Percentiles rank a stretch among this genome's conserved stretches.
phyloP scores from a whole-genome alignment of 768 basidiomycete genomes.

The Pisolithus albus region DNA sequence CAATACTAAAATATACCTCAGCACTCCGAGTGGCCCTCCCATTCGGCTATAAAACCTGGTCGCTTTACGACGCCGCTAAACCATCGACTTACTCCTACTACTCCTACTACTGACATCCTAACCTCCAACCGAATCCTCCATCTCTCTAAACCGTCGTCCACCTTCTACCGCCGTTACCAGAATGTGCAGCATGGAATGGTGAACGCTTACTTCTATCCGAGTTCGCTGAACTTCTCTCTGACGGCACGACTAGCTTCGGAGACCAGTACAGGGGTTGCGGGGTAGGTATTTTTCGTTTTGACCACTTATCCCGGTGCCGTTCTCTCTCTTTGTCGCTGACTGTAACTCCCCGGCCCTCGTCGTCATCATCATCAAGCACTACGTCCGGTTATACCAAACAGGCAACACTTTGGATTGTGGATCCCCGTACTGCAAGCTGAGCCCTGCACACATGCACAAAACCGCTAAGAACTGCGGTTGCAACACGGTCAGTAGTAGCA shows the following conservation, averaged over 20 bases:
- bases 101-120: not conserved
- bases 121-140: not conserved
- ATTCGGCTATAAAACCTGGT: conserved; percentile 1
- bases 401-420: conserved; percentile 54
- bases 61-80: not conserved
- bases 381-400: conserved; percentile 55
- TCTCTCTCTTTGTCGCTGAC: not conserved
- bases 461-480: conserved; percentile 54
- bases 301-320: not conserved
- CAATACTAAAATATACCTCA: not conserved
- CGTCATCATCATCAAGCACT: conserved; percentile 41
- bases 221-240: conserved; percentile 3
- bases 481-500: conserved; percentile 30
- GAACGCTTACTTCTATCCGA: conserved; percentile 8
- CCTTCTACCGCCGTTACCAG: conserved; percentile 1
- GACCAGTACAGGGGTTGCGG: conserved; percentile 40
- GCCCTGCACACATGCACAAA: conserved; percentile 53
- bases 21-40: not conserved
- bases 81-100: not conserved
- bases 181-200: conserved; percentile 62
- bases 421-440: conserved; percentile 43
- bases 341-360: not conserved
- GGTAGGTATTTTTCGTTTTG: conserved; percentile 20
- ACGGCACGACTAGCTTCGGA: conserved; percentile 26
- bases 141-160: not conserved